Percentiles rank a stretch among this genome's conserved stretches.
Evolutionary conservation across 306 rosid species (phyloP).

Genomic region (Fragaria iinumae): DNA sequence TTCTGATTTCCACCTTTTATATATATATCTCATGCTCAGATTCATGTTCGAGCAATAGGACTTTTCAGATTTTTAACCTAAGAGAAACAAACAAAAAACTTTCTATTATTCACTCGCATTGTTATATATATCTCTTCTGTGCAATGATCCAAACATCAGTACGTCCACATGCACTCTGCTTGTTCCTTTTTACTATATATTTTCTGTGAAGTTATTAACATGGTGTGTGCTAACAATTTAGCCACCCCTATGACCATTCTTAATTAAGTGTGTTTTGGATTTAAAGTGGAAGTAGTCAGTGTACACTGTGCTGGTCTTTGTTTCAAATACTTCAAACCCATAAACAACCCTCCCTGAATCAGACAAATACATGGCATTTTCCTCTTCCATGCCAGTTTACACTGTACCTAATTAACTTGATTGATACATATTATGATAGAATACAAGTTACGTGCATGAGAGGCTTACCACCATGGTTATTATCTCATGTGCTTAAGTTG

Average conservation of each 20-base stretch:
- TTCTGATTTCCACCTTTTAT: no score
- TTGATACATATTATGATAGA: neutral
- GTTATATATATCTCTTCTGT: no score
- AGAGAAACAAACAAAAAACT: no score
- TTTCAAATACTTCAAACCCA: neutral
- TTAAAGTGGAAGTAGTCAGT: neutral
- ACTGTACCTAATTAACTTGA: neutral
- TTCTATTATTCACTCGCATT: no score
- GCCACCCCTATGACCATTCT: neutral
- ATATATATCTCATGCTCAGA: no score
- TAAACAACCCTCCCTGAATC: neutral
- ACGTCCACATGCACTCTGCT: no score
- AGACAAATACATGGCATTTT: constrained; percentile 4
- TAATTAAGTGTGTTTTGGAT: neutral
- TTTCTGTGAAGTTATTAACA: no score
- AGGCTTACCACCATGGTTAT: neutral
- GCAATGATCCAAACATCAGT: no score
- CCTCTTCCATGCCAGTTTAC: neutral
- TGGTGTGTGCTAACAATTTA: no score
- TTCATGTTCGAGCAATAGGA: no score
- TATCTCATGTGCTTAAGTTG: neutral
- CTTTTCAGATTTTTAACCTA: no score
- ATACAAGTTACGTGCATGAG: neutral
- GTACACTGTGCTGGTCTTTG: neutral
- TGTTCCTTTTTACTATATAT: no score